Percentiles rank a stretch among this genome's conserved stretches.
phyloP scores from a whole-genome alignment of 768 basidiomycete species.

The Boletus rex-veris region DNA sequence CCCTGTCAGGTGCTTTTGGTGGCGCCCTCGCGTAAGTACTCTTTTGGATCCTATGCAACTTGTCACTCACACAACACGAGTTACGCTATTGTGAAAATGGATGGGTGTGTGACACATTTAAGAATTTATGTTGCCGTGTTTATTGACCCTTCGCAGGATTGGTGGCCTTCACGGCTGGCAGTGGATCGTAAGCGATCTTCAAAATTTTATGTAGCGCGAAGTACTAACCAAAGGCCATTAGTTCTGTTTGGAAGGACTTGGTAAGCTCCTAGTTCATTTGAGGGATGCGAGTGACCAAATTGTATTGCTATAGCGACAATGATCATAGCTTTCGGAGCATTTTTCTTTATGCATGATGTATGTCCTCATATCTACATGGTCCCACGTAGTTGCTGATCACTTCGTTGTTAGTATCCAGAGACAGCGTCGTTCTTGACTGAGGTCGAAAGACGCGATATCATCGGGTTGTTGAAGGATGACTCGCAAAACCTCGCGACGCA shows the following conservation, averaged over 20 bases:
- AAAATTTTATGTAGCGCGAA: background rate
- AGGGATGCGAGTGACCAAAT: background rate
- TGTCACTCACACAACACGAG: slow-evolving; percentile 15
- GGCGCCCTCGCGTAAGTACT: slow-evolving; percentile 44
- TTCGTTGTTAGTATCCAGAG: background rate
- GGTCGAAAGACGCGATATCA: background rate
- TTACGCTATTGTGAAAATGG: slow-evolving; percentile 33
- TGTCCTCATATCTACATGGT: background rate
- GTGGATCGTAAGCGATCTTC: slow-evolving; percentile 34
- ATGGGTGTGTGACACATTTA: slow-evolving; percentile 30
- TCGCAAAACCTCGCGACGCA: background rate
- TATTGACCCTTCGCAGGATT: slow-evolving; percentile 7
- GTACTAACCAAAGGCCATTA: slow-evolving; percentile 4
- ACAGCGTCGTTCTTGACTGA: background rate
- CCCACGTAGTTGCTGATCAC: background rate
- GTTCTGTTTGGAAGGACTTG: slow-evolving; percentile 33
- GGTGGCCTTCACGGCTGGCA: slow-evolving; percentile 36
- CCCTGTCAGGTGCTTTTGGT: slow-evolving; percentile 49
- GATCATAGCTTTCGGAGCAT: background rate
- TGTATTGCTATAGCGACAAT: background rate
- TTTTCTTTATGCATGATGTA: background rate
- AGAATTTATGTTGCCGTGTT: background rate
- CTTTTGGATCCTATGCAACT: background rate
- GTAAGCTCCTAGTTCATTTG: slow-evolving; percentile 7
- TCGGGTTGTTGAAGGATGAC: background rate